Base-by-base conservation (phyloP, 495 filamentous ascomycete genomes). In the Extremus antarcticus region DNA sequence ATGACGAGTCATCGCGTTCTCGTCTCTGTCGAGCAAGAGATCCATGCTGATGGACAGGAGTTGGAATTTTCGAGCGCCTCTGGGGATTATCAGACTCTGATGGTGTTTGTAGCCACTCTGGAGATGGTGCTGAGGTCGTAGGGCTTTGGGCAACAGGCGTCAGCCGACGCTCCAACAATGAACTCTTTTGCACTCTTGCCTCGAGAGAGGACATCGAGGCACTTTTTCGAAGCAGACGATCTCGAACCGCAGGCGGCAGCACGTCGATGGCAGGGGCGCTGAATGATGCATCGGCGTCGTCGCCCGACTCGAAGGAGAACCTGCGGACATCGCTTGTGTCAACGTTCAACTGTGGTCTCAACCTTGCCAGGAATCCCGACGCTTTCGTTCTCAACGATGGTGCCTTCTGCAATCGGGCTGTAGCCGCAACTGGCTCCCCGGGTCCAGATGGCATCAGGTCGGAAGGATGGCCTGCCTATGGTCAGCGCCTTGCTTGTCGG, bases 231-330 rank as follows among this genome's bases (percentile, higher is more conserved):
- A 55, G 47, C 16, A 39, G 23, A 45, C 51, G 39, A 15, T 47
- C 55, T 35, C 25, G 11, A 32, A 29, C 35, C 4, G 38, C 39
- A 23, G 20, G 23, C 2, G 50, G 50, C 19, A 43, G 2, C 2
- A 17, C 25, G 10, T 41, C 50, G 9, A 40, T 22, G 20, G 32
- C 20, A 49, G 39, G 25, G 1, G 23, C 29, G 3, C 35, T 49
- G 19, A 57, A 29, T 2, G 23, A 50, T 16, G 43, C 53, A 15
- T 59, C 41, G 2, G 17, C 35, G 47, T 66, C 66, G 17, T 70
- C 65, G 29, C 66, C 68, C 11, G 58, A 49, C 22, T 64, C 62
- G 47, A 71, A 68, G 4, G 66, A 67, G 55, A 69, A 66, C 32
- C 25, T 25, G 21, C 32, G 32, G 20, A 23, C 25, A 16, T 9